These are phyloP conservation scores for Candida taoyuanica DNA, from an alignment of 805 yeast genomes.

Conservation along the genomic window DNA sequence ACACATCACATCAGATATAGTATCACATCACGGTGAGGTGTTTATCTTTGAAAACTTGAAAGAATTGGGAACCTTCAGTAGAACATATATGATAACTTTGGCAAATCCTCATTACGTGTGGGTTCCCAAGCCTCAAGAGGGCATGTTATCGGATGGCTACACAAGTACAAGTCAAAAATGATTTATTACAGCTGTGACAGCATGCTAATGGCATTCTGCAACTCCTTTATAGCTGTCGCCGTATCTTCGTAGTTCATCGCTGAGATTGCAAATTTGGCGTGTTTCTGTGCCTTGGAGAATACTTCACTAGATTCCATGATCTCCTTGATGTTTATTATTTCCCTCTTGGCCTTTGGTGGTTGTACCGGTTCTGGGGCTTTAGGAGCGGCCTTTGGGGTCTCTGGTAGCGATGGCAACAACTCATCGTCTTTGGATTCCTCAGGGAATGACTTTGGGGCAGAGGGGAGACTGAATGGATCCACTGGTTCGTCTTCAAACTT, in stretches of 20 bases:
- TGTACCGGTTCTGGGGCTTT: background rate
- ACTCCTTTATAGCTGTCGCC: slow-evolving; percentile 60
- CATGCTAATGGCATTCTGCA: slow-evolving; percentile 48
- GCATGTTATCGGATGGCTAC: no score
- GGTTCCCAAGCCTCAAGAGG: no score
- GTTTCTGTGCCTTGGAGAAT: slow-evolving; percentile 58
- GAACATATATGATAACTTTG: background rate
- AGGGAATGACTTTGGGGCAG: slow-evolving; percentile 9
- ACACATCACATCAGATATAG: no score
- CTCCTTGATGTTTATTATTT: slow-evolving; percentile 33
- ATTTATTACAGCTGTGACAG: slow-evolving; percentile 19
- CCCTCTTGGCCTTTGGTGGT: slow-evolving; percentile 1
- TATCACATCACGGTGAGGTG: no score
- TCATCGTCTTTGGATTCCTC: slow-evolving; percentile 2
- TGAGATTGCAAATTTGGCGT: slow-evolving; percentile 71
- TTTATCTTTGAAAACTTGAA: background rate
- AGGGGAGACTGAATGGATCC: slow-evolving; percentile 4
- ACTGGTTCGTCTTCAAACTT: slow-evolving; percentile 2
- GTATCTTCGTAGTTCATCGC: slow-evolving; percentile 76
- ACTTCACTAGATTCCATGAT: slow-evolving; percentile 53
- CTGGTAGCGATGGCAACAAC: slow-evolving; percentile 8
- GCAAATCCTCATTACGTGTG: background rate
- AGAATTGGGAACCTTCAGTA: slow-evolving; percentile 1
- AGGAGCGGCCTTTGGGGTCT: slow-evolving; percentile 13
- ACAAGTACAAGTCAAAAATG: no score